Conservation (phyloP, 148 eudicot genomes). For the Heliamphora exappendiculata region DNA sequence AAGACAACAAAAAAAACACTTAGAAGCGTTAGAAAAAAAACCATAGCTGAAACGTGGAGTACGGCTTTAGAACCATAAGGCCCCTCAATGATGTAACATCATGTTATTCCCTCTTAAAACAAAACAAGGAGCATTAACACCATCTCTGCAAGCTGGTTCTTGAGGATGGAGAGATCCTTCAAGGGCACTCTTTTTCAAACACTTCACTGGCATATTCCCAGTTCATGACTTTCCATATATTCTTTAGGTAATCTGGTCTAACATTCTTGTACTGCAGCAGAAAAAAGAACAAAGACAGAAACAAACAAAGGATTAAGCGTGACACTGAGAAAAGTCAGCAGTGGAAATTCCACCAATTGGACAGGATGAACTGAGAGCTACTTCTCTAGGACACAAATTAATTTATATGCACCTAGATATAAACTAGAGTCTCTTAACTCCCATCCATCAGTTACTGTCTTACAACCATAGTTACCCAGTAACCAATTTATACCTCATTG, state of each 20-base stretch:
- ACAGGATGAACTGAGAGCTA: background rate
- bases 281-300: background rate
- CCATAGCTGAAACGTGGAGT: background rate
- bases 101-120: background rate
- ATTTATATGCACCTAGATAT: background rate
- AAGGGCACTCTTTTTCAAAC: slow-evolving; percentile 61
- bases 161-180: slow-evolving; percentile 5
- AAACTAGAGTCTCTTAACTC: background rate
- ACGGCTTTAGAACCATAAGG: background rate
- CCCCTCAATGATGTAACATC: background rate
- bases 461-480: background rate
- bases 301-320: background rate
- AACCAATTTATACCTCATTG: background rate
- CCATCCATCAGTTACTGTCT: background rate
- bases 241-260: slow-evolving; percentile 79
- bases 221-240: slow-evolving; percentile 79
- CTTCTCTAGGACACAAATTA: background rate
- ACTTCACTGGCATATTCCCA: slow-evolving; percentile 76
- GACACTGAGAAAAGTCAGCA: background rate
- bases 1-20: too few relatives aligned
- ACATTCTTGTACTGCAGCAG: slow-evolving; percentile 79
- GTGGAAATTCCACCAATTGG: background rate
- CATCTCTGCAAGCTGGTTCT: background rate
- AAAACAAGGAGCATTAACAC: background rate
- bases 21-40: too few relatives aligned